These are phyloP conservation scores for Parastagonospora nodorum DNA, from an alignment of 2,329 filamentous ascomycete genomes.

Conservation along the genomic window DNA sequence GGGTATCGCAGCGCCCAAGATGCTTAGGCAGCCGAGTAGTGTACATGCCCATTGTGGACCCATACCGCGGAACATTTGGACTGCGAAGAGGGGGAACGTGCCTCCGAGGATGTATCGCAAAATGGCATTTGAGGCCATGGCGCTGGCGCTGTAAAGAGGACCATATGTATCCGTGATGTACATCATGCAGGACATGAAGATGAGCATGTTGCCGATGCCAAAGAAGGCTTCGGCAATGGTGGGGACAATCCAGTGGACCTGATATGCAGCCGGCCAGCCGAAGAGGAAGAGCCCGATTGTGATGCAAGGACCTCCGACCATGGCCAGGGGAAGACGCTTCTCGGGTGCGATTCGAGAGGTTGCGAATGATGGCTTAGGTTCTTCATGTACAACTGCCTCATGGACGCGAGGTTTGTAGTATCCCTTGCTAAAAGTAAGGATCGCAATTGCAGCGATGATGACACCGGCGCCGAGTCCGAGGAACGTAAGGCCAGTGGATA, in stretches of 20 bases:
- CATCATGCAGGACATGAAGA: constrained; percentile 52
- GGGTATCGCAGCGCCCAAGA: constrained; percentile 9
- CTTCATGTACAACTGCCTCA: neutral
- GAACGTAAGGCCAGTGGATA: constrained; percentile 14
- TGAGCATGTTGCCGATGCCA: constrained; percentile 46
- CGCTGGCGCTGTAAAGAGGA: constrained; percentile 67
- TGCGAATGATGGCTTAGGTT: constrained; percentile 36
- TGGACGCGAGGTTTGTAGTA: constrained; percentile 30
- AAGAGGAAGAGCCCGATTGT: neutral
- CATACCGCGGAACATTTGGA: constrained; percentile 49
- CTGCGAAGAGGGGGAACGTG: constrained; percentile 65
- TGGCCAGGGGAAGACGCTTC: constrained; percentile 5
- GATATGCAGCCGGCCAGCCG: constrained; percentile 4
- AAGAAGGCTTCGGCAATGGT: constrained; percentile 43
- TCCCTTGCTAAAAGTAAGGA: constrained; percentile 31
- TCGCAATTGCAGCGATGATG: constrained; percentile 13
- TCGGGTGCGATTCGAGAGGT: constrained; percentile 14
- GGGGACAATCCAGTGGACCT: constrained; percentile 26
- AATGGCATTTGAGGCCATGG: constrained; percentile 63
- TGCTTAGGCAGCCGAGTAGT: constrained; percentile 11
- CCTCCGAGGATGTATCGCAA: constrained; percentile 61
- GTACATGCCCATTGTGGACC: constrained; percentile 15
- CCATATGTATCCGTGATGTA: constrained; percentile 61
- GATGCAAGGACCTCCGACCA: constrained; percentile 32
- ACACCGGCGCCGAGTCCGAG: constrained; percentile 27